Evolutionary conservation across 2,329 filamentous ascomycete species (phyloP), one percentile per base, ranked within the genome.

Genomic region (Incumbomyces delicatus): DNA sequence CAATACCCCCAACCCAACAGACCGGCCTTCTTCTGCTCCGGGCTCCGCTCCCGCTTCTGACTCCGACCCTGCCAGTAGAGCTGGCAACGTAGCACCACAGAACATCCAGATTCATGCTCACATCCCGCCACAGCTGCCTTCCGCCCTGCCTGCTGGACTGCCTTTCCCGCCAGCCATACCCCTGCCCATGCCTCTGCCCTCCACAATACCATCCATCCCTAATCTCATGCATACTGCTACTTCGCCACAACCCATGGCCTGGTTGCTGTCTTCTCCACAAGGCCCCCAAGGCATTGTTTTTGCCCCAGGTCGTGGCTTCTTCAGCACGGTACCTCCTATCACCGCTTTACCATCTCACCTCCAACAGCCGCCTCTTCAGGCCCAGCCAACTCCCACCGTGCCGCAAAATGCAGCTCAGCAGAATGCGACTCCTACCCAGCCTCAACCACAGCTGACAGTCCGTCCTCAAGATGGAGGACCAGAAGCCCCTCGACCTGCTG

Each of bases 201-300:
- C 34, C 34, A 18, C 34, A n/a, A 18, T 42, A 16, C 50, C 11
- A 44, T 27, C 22, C 22, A 27, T 27, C 8, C 22, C 22, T 27
- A 27, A 27, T 27, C 22, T 8, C 8, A 49, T 36, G 35, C 49
- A 35, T 16, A 33, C 44, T 34, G 33, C 29, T 16, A 41, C 13
- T 16, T 8, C 33, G 2, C 6, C 31, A 6, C 48, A 38, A 20
- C 30, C 50, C 11, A 53, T 48, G 20, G 57, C 48, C 17, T 57
- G 53, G 52, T 27, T 58, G 13, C 30, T 57, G 7, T 56, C 51
- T 2, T 56, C 55, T 11, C 49, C 53, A 6, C 17, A 31, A 16
- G 56, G 56, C 1, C 56, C 56, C 6, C 49, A 52, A 44, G 56
- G 47, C 20, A 41, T 58, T n/a, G 18, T 58, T n/a, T 58, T 57